phyloP scores from a whole-genome alignment of 176 grass and related monocot genomes.

The Ananas comosus region DNA sequence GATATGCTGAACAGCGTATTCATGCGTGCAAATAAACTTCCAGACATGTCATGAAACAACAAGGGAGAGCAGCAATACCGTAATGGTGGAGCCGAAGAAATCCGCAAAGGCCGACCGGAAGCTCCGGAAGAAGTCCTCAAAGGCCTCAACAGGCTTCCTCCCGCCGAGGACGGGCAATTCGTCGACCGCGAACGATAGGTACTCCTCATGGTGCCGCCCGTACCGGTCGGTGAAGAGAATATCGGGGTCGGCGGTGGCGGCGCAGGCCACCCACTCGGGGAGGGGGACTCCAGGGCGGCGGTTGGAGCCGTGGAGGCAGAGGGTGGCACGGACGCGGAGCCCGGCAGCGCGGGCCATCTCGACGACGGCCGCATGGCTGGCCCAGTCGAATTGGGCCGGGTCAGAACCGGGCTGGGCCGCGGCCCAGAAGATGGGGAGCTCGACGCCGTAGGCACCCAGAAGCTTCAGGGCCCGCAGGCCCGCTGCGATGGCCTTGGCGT shows the following conservation, averaged over 20 bases:
- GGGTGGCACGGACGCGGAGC: constrained; percentile 57
- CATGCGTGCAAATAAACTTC: too few relatives aligned
- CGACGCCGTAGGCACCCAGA: constrained; percentile 68
- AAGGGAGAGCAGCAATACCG: constrained; percentile 18
- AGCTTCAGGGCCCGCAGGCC: constrained; percentile 66
- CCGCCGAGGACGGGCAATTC: constrained; percentile 54
- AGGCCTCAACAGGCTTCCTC: constrained; percentile 56
- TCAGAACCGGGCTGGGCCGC: constrained; percentile 42
- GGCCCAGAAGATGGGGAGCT: constrained; percentile 75
- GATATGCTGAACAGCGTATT: too few relatives aligned
- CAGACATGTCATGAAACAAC: too few relatives aligned
- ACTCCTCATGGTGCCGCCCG: constrained; percentile 31
- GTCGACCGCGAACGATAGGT: constrained; percentile 75
- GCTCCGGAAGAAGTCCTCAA: constrained; percentile 56
- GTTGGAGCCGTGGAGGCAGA: constrained; percentile 38
- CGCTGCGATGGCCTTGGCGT: constrained; percentile 36
- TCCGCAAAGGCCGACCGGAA: constrained; percentile 52
- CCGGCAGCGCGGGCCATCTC: constrained; percentile 62
- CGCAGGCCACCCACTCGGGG: constrained; percentile 37
- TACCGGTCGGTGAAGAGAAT: constrained; percentile 59
- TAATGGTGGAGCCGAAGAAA: constrained; percentile 56
- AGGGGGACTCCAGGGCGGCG: constrained; percentile 21
- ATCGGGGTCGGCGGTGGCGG: constrained; percentile 35
- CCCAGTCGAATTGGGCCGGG: constrained; percentile 41
- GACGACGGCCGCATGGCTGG: constrained; percentile 41